Percentiles rank a stretch among this genome's conserved stretches.
Evolutionary conservation across 345 rosid species (phyloP).

Genomic region (Isatis tinctoria): DNA sequence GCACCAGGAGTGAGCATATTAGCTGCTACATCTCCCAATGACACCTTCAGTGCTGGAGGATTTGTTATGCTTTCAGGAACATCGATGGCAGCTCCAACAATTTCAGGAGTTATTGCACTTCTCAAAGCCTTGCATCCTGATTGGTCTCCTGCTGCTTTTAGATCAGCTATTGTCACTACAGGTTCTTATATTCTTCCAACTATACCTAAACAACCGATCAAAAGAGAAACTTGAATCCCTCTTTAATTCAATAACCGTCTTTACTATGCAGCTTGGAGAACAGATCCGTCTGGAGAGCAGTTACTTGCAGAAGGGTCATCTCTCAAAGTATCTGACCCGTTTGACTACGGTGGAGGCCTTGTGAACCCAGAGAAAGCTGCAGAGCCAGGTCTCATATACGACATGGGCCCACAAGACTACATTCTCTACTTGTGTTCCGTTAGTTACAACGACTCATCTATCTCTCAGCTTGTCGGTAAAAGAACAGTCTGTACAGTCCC

Average conservation of each 20-base stretch:
- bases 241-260: background rate
- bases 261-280: constrained; percentile 34
- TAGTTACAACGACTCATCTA: constrained; percentile 47
- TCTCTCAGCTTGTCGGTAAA: constrained; percentile 41
- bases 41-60: background rate
- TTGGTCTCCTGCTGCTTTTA: constrained; percentile 48
- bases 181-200: constrained; percentile 26
- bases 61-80: constrained; percentile 30
- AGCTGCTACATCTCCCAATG: constrained; percentile 34
- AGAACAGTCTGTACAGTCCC: constrained; percentile 25
- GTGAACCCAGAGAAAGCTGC: constrained; percentile 52
- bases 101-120: constrained; percentile 41
- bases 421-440: constrained; percentile 46
- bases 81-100: constrained; percentile 40
- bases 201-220: background rate
- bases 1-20: constrained; percentile 45
- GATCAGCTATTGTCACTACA: constrained; percentile 49
- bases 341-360: constrained; percentile 63
- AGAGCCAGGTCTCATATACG: constrained; percentile 59
- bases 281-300: constrained; percentile 35
- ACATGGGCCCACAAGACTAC: constrained; percentile 45
- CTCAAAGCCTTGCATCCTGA: constrained; percentile 37
- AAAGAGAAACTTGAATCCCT: background rate
- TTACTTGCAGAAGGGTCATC: constrained; percentile 44
- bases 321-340: constrained; percentile 41